Percentiles rank a stretch among this genome's conserved stretches.
These are phyloP conservation scores for Sclerotinia spermophila DNA, from an alignment of 2,329 filamentous ascomycete species.

Conservation along the genomic window DNA sequence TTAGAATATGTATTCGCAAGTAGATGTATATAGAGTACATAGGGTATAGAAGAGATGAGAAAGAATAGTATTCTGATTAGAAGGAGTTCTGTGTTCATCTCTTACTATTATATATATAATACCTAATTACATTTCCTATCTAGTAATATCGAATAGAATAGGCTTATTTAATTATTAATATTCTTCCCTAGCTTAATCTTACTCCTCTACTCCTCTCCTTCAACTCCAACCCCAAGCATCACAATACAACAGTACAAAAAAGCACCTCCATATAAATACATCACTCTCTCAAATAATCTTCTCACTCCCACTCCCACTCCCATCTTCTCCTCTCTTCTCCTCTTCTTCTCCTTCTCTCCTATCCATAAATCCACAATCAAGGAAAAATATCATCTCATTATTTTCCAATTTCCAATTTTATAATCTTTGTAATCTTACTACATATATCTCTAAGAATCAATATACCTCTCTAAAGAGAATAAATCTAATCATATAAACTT, in stretches of 20 bases:
- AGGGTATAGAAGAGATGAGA: background rate
- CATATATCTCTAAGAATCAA: background rate
- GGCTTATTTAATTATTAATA: rapidly evolving
- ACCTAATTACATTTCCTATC: background rate
- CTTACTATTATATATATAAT: rapidly evolving
- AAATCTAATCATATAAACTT: no score
- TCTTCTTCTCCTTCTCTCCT: no score
- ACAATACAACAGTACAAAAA: no score
- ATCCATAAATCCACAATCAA: background rate
- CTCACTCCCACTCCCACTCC: no score
- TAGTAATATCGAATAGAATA: background rate
- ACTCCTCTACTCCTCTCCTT: no score
- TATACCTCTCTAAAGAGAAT: no score
- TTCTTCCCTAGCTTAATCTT: background rate
- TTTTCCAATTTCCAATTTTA: background rate
- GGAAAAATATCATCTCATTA: background rate
- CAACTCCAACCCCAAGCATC: no score
- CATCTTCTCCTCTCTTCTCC: no score
- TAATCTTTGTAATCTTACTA: no score
- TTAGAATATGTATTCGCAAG: background rate
- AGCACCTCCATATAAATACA: no score
- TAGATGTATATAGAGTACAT: no score
- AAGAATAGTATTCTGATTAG: background rate
- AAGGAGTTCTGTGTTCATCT: background rate
- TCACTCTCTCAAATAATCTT: no score